Evolutionary conservation across 169 alveolate species (phyloP).

Genomic region (Plasmodium sp.): DNA sequence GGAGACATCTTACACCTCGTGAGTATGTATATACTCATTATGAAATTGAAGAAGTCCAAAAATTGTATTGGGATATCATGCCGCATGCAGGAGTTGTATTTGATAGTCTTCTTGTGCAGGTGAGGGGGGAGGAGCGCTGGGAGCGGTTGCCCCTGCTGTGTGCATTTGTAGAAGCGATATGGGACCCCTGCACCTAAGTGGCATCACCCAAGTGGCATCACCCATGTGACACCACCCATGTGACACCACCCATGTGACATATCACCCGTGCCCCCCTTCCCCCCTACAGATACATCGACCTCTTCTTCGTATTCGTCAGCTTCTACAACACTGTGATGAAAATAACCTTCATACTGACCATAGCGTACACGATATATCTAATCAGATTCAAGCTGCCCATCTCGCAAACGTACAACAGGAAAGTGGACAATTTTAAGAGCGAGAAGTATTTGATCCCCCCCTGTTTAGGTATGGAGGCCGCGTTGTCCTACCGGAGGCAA

Average conservation of each 20-base stretch:
- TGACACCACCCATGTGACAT: neutral
- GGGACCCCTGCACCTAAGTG: neutral
- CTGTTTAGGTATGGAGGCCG: conserved; percentile 83
- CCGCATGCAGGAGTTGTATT: conserved; percentile 96
- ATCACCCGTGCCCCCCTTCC: neutral
- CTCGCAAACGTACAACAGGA: conserved; percentile 93
- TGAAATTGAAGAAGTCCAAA: conserved; percentile 91
- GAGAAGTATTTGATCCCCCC: conserved; percentile 91
- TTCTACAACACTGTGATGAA: conserved; percentile 95
- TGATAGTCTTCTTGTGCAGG: conserved; percentile 93
- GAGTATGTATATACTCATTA: conserved; percentile 92
- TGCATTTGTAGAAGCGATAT: neutral
- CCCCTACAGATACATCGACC: conserved; percentile 85
- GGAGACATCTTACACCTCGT: conserved; percentile 96
- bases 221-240: no score
- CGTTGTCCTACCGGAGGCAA: conserved; percentile 52
- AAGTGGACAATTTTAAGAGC: conserved; percentile 94
- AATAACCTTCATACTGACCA: conserved; percentile 89
- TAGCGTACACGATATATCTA: conserved; percentile 90
- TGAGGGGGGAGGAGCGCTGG: conserved; percentile 50
- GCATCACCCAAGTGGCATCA: neutral
- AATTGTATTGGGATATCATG: conserved; percentile 96
- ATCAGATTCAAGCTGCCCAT: conserved; percentile 90
- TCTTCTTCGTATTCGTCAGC: conserved; percentile 90
- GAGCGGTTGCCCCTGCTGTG: neutral